Base-by-base conservation (phyloP, 805 yeast species). In the Metschnikowia gruessii region DNA sequence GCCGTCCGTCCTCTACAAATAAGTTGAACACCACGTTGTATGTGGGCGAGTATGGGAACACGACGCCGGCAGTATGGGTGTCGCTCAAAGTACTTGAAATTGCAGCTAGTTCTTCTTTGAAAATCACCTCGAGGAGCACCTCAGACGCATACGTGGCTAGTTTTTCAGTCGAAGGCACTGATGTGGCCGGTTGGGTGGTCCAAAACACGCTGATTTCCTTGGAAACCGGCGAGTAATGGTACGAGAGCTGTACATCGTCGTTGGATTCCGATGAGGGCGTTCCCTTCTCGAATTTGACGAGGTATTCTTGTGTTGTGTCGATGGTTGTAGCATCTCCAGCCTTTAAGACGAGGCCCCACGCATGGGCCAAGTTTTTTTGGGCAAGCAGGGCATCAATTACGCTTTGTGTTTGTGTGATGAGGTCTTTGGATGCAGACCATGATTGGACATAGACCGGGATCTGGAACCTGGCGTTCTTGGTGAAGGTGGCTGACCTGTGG, bases 21-120 rank as follows among this genome's bases (percentile, higher is more conserved):
- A 91, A 69, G 18, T 89, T 83, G 50, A 90, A 75, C 3, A 90
- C 82, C n/a, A 92, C 57, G 59, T 88, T 94, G 52, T 85, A 82
- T 29, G 77, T 68, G 3, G 92, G 83, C 2, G 85, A 68, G 58
- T 79, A 83, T 0, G 81, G 77, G 26, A 81, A 63, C n/a, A 71
- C 75, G 39, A 74, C 54, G 10, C 60, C 62, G 3, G 59, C 49
- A 18, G 26, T 39, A 22, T 34, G 36, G 8, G 16, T 15, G 11
- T 45, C 40, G 17, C 13, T 21, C n/a, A 22, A 26, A 12, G 36
- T 35, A 28, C n/a, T 49, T 12, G 31, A 33, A 34, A 31, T 45
- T 3, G 29, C 37, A 2, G 48, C 46, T 11, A 76, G 50, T 48
- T 77, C 82, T 15, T 61, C 61, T 1, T 47, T 51, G 53, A 78